Base-by-base conservation (phyloP, 2,329 filamentous ascomycete species). In the Aspergillus awamori region DNA sequence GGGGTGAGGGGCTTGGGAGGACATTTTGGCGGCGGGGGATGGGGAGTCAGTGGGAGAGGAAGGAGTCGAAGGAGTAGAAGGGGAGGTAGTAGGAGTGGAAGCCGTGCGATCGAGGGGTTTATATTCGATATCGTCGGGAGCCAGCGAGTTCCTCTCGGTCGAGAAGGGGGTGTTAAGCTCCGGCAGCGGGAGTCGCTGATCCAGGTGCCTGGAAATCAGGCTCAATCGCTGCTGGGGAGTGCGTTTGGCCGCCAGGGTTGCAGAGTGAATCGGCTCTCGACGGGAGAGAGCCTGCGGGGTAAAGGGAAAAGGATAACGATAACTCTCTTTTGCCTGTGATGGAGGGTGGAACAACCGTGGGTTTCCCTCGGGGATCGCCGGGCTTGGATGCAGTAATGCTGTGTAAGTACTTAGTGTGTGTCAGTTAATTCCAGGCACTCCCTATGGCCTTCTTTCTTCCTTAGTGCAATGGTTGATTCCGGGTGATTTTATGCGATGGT, bases 91-190 rank as follows among this genome's bases (percentile, higher is more conserved):
- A 58, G 70, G 64, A 62, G 67, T 67, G 62, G 63, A 62, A 58
- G 67, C 57, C 6, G 72, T 70, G 57, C 72, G 70, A 63, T 77
- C 70, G 67, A 76, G 64, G 59, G 78, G 78, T 67, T 77, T 78
- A 77, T 82, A 82, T 68, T 83, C 83, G 56, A 84, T 60, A 65
- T 86, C 84, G 83, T 86, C 84, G 62, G 77, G 71, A 43, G 80
- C 77, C 53, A 79, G 76, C 45, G 79, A 80, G 66, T 78, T 76
- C 69, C 85, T 81, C 74, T 88, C 84, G 72, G 83, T 84, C 68
- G 84, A 86, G 75, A 85, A 88, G 58, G 86, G 86, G 24, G 86
- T 88, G 76, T 88, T 88, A 59, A 88, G 76, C 63, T 85, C 83
- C 64, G 86, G 80, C 71, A 83, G 77, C 61, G 84, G 79, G 39